Conservation (phyloP, 2,329 filamentous ascomycete species). For the Beauveria asiatica region DNA sequence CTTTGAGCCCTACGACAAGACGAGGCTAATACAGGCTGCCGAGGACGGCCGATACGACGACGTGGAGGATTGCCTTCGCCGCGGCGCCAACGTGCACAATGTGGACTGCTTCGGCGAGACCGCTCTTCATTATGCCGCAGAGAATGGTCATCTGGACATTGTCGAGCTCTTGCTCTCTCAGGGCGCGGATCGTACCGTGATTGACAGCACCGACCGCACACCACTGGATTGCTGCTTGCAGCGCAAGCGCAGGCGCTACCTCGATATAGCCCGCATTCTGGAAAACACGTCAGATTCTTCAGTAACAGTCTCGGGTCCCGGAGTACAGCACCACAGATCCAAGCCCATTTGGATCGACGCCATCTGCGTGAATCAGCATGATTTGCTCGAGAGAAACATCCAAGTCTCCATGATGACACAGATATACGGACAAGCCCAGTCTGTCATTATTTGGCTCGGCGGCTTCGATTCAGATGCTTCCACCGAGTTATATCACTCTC, state of each 20-base stretch:
- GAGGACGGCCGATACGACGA: slow-evolving; percentile 7
- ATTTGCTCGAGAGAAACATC: slow-evolving; percentile 9
- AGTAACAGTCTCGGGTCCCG: not conserved
- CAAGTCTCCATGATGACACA: slow-evolving; percentile 15
- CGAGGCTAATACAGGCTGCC: slow-evolving; percentile 10
- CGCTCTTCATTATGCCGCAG: slow-evolving; percentile 10
- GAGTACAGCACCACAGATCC: slow-evolving; percentile 1
- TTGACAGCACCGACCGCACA: slow-evolving; percentile 7
- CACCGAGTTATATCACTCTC: not conserved
- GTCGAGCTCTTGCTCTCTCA: slow-evolving; percentile 4
- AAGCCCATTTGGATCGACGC: slow-evolving; percentile 15
- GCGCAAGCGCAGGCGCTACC: slow-evolving; percentile 6
- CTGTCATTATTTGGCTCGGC: slow-evolving; percentile 13
- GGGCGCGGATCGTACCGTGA: not conserved
- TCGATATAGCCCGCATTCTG: slow-evolving; percentile 1
- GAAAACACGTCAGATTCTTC: not conserved
- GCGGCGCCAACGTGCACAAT: slow-evolving; percentile 10
- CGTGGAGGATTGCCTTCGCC: slow-evolving; percentile 5
- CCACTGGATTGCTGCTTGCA: slow-evolving; percentile 8
- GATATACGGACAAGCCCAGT: slow-evolving; percentile 11
- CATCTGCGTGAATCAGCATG: slow-evolving; percentile 15
- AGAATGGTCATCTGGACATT: slow-evolving; percentile 5
- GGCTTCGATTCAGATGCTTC: not conserved
- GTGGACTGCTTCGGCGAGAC: slow-evolving; percentile 10
- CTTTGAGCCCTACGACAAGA: slow-evolving; percentile 9